phyloP scores from a whole-genome alignment of 163 green algal species.

The Chlorella variabilis region DNA sequence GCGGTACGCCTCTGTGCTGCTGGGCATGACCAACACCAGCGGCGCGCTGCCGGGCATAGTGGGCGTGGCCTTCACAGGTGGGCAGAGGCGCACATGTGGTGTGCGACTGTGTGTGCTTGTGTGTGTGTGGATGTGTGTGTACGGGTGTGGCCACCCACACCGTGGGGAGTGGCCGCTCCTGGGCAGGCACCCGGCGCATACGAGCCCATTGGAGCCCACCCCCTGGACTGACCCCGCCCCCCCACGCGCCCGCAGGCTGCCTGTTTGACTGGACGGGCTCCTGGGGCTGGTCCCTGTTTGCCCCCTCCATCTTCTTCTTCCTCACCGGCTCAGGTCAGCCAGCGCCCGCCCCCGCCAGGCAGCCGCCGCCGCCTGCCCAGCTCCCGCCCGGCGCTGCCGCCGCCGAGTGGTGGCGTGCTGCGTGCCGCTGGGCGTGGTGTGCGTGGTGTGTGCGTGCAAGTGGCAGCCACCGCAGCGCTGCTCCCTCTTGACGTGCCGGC shows the following conservation, averaged over 20 bases:
- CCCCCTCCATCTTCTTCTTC: slow-evolving; percentile 65
- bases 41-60: slow-evolving; percentile 86
- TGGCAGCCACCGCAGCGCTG: too few species aligned
- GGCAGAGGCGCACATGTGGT: background rate
- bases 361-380: background rate
- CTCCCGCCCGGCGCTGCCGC: too few species aligned
- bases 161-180: too few species aligned
- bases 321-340: slow-evolving; percentile 47
- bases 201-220: too few species aligned
- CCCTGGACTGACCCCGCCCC: too few species aligned
- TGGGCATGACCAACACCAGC: slow-evolving; percentile 89
- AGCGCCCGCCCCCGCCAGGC: background rate
- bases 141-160: too few species aligned
- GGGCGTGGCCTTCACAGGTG: slow-evolving; percentile 74
- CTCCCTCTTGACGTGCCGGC: too few species aligned
- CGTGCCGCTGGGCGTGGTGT: too few species aligned
- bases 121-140: background rate
- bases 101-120: background rate
- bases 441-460: too few species aligned
- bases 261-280: slow-evolving; percentile 74
- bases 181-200: too few species aligned
- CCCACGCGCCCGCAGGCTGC: slow-evolving; percentile 34
- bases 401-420: too few species aligned
- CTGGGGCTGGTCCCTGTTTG: slow-evolving; percentile 71
- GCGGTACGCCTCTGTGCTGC: slow-evolving; percentile 83